phyloP scores from a whole-genome alignment of 805 yeast genomes.

The Candida silvicultrix region DNA sequence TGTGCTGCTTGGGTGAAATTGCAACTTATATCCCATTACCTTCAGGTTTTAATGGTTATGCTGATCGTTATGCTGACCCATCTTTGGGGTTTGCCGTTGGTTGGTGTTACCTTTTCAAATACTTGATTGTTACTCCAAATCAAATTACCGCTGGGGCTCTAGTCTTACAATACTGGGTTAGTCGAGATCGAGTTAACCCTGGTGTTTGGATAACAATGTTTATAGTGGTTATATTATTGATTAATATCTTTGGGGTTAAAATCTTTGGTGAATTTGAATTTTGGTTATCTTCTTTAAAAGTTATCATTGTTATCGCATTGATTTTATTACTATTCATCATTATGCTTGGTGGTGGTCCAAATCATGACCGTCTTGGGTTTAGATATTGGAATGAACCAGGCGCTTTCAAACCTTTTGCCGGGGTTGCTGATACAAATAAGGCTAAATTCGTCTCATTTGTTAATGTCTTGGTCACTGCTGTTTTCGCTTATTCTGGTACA shows the following conservation, averaged over 20 bases:
- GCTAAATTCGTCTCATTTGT: conserved; percentile 59
- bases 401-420: conserved; percentile 43
- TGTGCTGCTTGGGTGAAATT: conserved; percentile 64
- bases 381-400: conserved; percentile 69
- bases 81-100: conserved; percentile 24
- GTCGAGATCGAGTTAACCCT: conserved; percentile 33
- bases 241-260: conserved; percentile 47
- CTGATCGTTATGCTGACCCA: conserved; percentile 35
- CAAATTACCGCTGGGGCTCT: conserved; percentile 60
- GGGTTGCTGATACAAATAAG: conserved; percentile 34
- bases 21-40: conserved; percentile 61
- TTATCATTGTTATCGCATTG: conserved; percentile 54
- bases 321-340: conserved; percentile 57
- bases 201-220: conserved; percentile 56
- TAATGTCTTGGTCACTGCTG: conserved; percentile 58
- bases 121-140: conserved; percentile 21
- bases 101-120: conserved; percentile 22
- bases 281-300: conserved; percentile 39
- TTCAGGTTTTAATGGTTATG: conserved; percentile 62
- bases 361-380: conserved; percentile 67
- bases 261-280: conserved; percentile 56
- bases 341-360: conserved; percentile 76
- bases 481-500: conserved; percentile 67
- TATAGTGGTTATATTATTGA: conserved; percentile 31
- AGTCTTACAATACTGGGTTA: conserved; percentile 41